Base-by-base conservation (phyloP, 2,329 filamentous ascomycete genomes). In the Zymoseptoria tritici region DNA sequence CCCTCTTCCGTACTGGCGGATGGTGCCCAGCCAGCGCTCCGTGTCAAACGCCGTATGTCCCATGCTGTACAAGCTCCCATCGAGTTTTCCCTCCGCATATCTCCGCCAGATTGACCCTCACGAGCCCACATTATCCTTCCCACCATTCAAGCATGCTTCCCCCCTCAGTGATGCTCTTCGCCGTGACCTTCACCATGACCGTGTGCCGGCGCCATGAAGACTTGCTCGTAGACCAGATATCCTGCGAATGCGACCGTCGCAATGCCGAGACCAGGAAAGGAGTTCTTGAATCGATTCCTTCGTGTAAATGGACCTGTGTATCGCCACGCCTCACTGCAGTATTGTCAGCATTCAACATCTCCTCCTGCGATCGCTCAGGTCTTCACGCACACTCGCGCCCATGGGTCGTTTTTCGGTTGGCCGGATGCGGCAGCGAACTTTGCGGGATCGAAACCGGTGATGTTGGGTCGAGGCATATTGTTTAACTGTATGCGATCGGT, bases 391-490 rank as follows among this genome's bases (percentile, higher is more conserved):
- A 80, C 75, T 79, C 83, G 76, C 70, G 77, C 79, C 85, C 85
- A 87, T 62, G 85, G 85, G 71, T 87, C 85, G 68, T 78, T 79
- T 65, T 81, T 81, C 62, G 79, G 79, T 67, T 78, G 82, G 65
- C 85, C 84, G 68, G 89, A 80, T 52, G 91, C 82, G 64, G 84
- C 85, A 73, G 85, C 89, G 77, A 92, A 87, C 77, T 90, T 88
- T 74, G 85, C 85, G 71, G 91, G 83, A 80, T 94, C 88, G 83
- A 97, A 97, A 78, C 93, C 93, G 71, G 93, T 97, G 77, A 95
- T 85, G 82, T 90, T 91, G 73, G 84, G 81, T 79, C 66, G 63
- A 64, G 63, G 59, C 68, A 62, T 64, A 58, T 61, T 60, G 61
- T n/a, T n/a, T 9, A 31, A 56, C 11, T 19, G 51, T 20, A 4